Conservation (phyloP, 495 filamentous ascomycete species). For the Penicillium angulare region DNA sequence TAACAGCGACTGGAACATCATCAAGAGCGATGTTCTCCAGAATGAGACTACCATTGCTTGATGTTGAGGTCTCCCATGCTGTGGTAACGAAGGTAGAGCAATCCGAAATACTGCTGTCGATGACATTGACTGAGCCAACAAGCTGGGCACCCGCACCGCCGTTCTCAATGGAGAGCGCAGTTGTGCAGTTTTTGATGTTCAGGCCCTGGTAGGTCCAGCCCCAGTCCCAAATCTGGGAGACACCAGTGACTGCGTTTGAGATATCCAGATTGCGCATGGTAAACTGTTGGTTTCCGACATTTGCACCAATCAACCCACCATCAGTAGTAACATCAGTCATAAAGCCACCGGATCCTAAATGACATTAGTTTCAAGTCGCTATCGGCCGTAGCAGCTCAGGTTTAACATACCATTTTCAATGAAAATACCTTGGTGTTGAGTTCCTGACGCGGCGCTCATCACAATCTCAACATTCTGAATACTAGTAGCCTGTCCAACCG, state of each 20-base stretch:
- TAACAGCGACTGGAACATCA: slow-evolving; percentile 59
- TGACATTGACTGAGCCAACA: slow-evolving; percentile 50
- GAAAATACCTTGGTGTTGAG: slow-evolving; percentile 69
- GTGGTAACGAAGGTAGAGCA: slow-evolving; percentile 65
- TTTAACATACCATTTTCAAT: slow-evolving; percentile 60
- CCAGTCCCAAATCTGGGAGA: slow-evolving; percentile 60
- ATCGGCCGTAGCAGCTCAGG: slow-evolving; percentile 16
- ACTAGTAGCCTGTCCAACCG: slow-evolving; percentile 67
- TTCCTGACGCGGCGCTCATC: slow-evolving; percentile 59
- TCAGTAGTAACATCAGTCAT: slow-evolving; percentile 62
- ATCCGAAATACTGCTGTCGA: slow-evolving; percentile 60
- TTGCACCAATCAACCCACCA: slow-evolving; percentile 65
- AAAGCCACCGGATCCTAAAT: slow-evolving; percentile 69
- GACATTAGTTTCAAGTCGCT: no score
- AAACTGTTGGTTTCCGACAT: slow-evolving; percentile 77
- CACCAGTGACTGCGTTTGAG: slow-evolving; percentile 59
- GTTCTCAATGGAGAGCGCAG: slow-evolving; percentile 47
- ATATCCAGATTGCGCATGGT: slow-evolving; percentile 74
- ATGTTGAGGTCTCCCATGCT: slow-evolving; percentile 36
- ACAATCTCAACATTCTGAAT: slow-evolving; percentile 76
- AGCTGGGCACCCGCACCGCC: slow-evolving; percentile 33
- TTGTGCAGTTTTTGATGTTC: slow-evolving; percentile 49
- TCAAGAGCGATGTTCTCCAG: slow-evolving; percentile 68
- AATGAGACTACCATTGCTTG: slow-evolving; percentile 52
- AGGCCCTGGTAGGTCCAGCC: slow-evolving; percentile 55